Conservation (phyloP, 345 rosid genomes). For the Boechera stricta region DNA sequence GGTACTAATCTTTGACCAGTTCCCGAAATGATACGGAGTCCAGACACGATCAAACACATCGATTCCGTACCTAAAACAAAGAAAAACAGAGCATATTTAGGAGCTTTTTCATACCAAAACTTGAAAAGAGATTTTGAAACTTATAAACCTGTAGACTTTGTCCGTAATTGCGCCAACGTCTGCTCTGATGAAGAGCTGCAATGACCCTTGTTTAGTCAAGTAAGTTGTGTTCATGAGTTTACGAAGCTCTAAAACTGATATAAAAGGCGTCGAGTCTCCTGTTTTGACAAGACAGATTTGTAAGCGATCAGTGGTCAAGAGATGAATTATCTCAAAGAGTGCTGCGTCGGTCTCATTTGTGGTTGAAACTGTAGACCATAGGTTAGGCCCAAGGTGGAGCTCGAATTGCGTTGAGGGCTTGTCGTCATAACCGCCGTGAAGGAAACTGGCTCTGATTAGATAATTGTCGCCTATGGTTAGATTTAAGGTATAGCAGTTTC, state of each 20-base stretch:
- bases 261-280: conserved; percentile 54
- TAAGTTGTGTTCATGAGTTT: conserved; percentile 42
- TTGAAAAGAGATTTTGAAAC: not conserved
- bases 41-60: conserved; percentile 58
- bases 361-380: conserved; percentile 45
- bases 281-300: conserved; percentile 62
- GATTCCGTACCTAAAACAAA: conserved; percentile 47
- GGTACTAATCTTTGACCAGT: conserved; percentile 41
- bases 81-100: conserved; percentile 17
- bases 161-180: conserved; percentile 46
- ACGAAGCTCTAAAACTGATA: conserved; percentile 60
- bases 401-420: conserved; percentile 48
- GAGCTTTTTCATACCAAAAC: not conserved
- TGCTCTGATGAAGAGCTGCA: conserved; percentile 19
- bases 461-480: conserved; percentile 50
- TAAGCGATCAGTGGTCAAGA: conserved; percentile 40
- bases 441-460: conserved; percentile 47
- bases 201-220: conserved; percentile 40
- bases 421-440: conserved; percentile 60
- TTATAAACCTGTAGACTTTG: conserved; percentile 47
- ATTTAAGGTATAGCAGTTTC: conserved; percentile 53
- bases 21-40: conserved; percentile 28
- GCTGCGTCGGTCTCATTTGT: conserved; percentile 31
- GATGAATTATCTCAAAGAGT: conserved; percentile 49
- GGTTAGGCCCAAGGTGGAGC: conserved; percentile 55